Evolutionary conservation across 768 basidiomycete species (phyloP).

Genomic region (Paxillus ammoniavirescens): DNA sequence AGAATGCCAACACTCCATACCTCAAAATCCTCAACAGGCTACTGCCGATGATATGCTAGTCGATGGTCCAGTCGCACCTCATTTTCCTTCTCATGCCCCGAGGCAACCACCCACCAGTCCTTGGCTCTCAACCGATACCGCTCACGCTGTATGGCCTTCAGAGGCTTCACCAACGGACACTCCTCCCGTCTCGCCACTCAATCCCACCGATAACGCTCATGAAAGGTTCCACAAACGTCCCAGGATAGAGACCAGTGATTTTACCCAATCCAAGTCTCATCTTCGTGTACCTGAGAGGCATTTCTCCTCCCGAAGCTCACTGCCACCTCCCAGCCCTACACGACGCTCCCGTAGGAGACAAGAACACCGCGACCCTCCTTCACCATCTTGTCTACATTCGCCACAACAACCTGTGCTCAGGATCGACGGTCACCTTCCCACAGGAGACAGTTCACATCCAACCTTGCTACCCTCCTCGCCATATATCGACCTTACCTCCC

Average conservation of each 20-base stretch:
- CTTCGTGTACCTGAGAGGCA: slow-evolving; percentile 11
- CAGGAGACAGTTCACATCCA: slow-evolving; percentile 24
- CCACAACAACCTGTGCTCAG: slow-evolving; percentile 17
- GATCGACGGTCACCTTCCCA: slow-evolving; percentile 24
- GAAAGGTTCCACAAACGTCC: slow-evolving; percentile 29
- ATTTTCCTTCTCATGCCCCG: slow-evolving; percentile 34
- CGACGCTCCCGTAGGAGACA: slow-evolving; percentile 31
- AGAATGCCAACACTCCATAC: slow-evolving; percentile 31
- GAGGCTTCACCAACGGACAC: slow-evolving; percentile 33
- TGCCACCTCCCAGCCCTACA: slow-evolving; percentile 23
- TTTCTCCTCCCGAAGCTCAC: slow-evolving; percentile 12
- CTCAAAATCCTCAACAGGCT: slow-evolving; percentile 23
- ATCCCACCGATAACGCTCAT: slow-evolving; percentile 28
- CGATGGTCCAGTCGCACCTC: slow-evolving; percentile 30
- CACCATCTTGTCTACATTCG: slow-evolving; percentile 22
- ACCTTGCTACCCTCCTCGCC: slow-evolving; percentile 30
- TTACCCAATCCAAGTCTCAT: slow-evolving; percentile 13
- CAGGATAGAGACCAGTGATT: slow-evolving; percentile 25
- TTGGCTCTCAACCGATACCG: slow-evolving; percentile 31
- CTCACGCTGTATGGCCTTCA: slow-evolving; percentile 38
- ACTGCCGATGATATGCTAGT: slow-evolving; percentile 36
- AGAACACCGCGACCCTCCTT: slow-evolving; percentile 31
- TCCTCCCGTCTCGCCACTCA: slow-evolving; percentile 41
- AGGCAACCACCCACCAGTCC: slow-evolving; percentile 38
- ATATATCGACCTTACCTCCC: slow-evolving; percentile 40